A percentile compares a stretch with the other conserved stretches of the same genome.
Evolutionary conservation across 1,284 basidiomycete genomes (phyloP).

Genomic region (Sphagnurus paluster): DNA sequence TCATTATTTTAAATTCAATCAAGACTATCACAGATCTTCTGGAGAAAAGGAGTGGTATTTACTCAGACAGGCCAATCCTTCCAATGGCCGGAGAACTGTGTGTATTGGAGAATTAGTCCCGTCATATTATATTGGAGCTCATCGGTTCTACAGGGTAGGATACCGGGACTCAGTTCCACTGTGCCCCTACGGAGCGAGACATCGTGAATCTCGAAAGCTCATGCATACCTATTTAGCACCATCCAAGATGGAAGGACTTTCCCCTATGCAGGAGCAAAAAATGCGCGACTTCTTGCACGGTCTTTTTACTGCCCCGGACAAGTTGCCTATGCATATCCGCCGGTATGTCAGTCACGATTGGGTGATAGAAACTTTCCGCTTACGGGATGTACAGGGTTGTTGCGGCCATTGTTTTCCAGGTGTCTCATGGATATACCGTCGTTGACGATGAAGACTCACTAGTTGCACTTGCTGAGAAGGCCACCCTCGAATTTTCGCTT

Average conservation of each 20-base stretch:
- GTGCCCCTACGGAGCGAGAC: conserved; percentile 23
- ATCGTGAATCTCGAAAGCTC: conserved; percentile 24
- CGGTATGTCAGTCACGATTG: conserved; percentile 17
- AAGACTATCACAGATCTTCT: conserved; percentile 33
- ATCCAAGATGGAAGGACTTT: conserved; percentile 21
- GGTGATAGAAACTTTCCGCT: not conserved
- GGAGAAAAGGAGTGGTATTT: conserved; percentile 33
- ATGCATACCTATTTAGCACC: conserved; percentile 7
- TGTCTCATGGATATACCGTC: conserved; percentile 14
- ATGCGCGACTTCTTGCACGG: conserved; percentile 20
- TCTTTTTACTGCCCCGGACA: conserved; percentile 20
- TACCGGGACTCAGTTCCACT: conserved; percentile 22
- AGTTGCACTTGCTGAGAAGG: conserved; percentile 10
- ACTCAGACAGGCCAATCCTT: conserved; percentile 35
- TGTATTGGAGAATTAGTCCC: conserved; percentile 21
- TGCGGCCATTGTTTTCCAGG: conserved; percentile 9
- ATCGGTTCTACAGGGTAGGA: conserved; percentile 18
- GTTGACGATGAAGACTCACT: conserved; percentile 10
- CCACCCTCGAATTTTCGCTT: conserved; percentile 10
- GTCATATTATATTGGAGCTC: not conserved
- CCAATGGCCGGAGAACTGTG: conserved; percentile 26
- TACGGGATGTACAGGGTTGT: conserved; percentile 2
- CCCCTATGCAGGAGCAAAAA: conserved; percentile 24
- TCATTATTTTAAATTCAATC: conserved; percentile 33
- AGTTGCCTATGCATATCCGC: conserved; percentile 23